Percentiles rank a stretch among this genome's conserved stretches.
These are phyloP conservation scores for Chimonanthus praecox DNA, from an alignment of 164 flowering plant species.

Conservation along the genomic window DNA sequence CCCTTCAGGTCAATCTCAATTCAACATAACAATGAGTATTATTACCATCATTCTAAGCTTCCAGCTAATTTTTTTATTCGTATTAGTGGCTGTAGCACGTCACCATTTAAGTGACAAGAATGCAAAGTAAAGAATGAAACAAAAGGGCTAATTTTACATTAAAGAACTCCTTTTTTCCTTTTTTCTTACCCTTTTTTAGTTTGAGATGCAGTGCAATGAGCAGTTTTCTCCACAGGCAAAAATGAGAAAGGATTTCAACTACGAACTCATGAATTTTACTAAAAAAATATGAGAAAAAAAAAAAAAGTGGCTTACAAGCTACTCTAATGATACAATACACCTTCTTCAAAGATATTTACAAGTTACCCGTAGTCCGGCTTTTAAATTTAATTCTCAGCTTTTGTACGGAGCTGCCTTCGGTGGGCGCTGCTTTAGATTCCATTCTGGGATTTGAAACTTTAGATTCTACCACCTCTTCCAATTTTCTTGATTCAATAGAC, in stretches of 20 bases:
- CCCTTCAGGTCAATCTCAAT: too few relatives aligned
- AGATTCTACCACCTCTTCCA: neutral
- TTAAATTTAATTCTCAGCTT: conserved; percentile 16
- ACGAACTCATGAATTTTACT: neutral
- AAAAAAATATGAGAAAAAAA: neutral
- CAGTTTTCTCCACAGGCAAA: neutral
- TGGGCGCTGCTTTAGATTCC: conserved; percentile 16
- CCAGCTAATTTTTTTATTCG: too few relatives aligned
- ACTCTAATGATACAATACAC: conserved; percentile 1
- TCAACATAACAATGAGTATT: too few relatives aligned
- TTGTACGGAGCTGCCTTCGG: conserved; percentile 8
- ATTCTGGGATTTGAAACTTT: neutral
- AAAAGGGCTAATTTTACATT: too few relatives aligned
- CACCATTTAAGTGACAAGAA: too few relatives aligned
- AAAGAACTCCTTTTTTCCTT: too few relatives aligned
- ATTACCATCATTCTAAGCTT: too few relatives aligned
- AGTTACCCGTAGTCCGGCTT: conserved; percentile 2
- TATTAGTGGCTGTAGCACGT: too few relatives aligned
- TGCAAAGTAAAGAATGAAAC: too few relatives aligned
- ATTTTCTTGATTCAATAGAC: neutral
- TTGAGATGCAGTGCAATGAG: neutral
- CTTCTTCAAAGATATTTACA: neutral
- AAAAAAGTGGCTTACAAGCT: neutral
- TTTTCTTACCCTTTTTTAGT: too few relatives aligned
- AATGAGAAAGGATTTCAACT: too few relatives aligned